Conservation (phyloP, 2,329 filamentous ascomycete species). For the Pezicula radicicola region DNA sequence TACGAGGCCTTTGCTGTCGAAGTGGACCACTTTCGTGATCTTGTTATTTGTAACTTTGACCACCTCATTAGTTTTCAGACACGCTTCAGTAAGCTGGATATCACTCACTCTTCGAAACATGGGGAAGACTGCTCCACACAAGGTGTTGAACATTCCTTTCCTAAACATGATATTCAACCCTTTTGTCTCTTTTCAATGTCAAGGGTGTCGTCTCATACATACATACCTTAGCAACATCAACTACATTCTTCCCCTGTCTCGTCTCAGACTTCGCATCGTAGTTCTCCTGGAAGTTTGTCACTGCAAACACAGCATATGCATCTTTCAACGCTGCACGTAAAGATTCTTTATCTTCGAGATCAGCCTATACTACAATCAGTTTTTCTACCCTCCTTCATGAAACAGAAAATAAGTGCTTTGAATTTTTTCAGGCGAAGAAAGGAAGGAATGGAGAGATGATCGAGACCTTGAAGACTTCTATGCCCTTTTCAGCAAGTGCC, state of each 20-base stretch:
- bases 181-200: neutral
- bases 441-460: too few species aligned
- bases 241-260: slow-evolving; percentile 30
- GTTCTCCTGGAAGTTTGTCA: slow-evolving; percentile 22
- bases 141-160: slow-evolving; percentile 37
- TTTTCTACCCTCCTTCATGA: too few species aligned
- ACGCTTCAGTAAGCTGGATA: slow-evolving; percentile 26
- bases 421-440: too few species aligned
- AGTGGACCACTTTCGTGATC: slow-evolving; percentile 33
- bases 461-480: slow-evolving; percentile 34
- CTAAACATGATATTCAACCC: slow-evolving; percentile 14
- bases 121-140: slow-evolving; percentile 38
- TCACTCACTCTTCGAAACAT: slow-evolving; percentile 34
- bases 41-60: slow-evolving; percentile 31
- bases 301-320: slow-evolving; percentile 17
- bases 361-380: slow-evolving; percentile 17
- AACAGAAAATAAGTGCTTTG: too few species aligned
- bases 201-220: slow-evolving; percentile 9
- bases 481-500: slow-evolving; percentile 35
- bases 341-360: slow-evolving; percentile 37
- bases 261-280: slow-evolving; percentile 26
- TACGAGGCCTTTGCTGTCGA: slow-evolving; percentile 28
- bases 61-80: slow-evolving; percentile 29
- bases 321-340: slow-evolving; percentile 26
- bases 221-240: slow-evolving; percentile 32